A percentile compares a stretch with the other conserved stretches of the same genome.
These are phyloP conservation scores for Fusarium domesticum DNA, from an alignment of 2,329 filamentous ascomycete genomes.

Conservation along the genomic window DNA sequence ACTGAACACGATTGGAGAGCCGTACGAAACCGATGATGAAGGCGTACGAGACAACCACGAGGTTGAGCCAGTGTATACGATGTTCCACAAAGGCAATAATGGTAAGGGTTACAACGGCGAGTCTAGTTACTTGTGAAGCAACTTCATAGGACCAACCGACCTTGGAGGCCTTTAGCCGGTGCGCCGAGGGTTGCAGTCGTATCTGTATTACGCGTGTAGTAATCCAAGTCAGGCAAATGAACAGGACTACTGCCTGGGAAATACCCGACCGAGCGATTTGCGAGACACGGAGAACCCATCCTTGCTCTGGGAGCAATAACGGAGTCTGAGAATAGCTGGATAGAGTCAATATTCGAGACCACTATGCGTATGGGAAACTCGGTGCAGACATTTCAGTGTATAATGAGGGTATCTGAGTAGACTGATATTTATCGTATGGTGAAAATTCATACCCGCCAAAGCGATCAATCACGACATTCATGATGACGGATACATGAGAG, in stretches of 20 bases:
- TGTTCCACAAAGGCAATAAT: conserved; percentile 35
- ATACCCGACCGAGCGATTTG: conserved; percentile 41
- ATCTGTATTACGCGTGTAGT: conserved; percentile 34
- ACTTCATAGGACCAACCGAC: conserved; percentile 44
- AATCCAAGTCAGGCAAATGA: conserved; percentile 37
- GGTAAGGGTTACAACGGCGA: conserved; percentile 40
- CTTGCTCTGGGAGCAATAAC: conserved; percentile 17
- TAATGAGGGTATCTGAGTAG: conserved; percentile 7
- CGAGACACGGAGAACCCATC: conserved; percentile 41
- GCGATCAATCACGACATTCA: conserved; percentile 34
- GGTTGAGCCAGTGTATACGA: conserved; percentile 37
- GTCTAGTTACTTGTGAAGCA: conserved; percentile 40
- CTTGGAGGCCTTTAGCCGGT: conserved; percentile 36
- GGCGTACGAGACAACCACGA: conserved; percentile 38
- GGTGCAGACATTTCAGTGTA: conserved; percentile 18
- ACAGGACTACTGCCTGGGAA: conserved; percentile 38
- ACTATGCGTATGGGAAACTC: neutral
- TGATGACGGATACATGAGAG: conserved; percentile 22
- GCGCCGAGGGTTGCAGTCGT: conserved; percentile 25
- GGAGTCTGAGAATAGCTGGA: conserved; percentile 14
- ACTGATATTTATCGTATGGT: conserved; percentile 24
- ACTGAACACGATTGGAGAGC: conserved; percentile 40
- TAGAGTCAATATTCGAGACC: conserved; percentile 2
- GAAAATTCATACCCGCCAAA: conserved; percentile 32
- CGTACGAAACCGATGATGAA: conserved; percentile 45